Evolutionary conservation across 148 eudicot genomes (phyloP).

Genomic region (Vaccinium myrtillus): DNA sequence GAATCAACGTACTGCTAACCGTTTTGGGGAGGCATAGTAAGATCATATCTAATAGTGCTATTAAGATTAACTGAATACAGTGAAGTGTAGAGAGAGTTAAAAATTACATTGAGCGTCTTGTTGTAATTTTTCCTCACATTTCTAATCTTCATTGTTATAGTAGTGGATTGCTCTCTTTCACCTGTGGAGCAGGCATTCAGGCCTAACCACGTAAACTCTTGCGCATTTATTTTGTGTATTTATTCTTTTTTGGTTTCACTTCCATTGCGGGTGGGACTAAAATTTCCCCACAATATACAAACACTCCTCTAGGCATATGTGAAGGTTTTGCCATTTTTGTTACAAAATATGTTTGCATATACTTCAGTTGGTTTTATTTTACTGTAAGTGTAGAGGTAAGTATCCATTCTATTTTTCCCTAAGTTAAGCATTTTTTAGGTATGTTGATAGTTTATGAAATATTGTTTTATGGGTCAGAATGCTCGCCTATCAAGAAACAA

Average conservation of each 20-base stretch:
- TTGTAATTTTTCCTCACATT: too few relatives aligned
- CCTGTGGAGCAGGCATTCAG: too few relatives aligned
- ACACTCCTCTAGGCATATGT: neutral
- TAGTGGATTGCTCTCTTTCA: too few relatives aligned
- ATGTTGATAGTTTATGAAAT: neutral
- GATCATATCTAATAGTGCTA: neutral
- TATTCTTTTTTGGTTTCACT: too few relatives aligned
- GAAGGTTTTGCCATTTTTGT: neutral
- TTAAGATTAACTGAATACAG: neutral
- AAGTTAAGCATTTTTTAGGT: neutral
- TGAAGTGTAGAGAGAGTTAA: too few relatives aligned
- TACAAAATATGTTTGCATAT: neutral
- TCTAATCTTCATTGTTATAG: too few relatives aligned
- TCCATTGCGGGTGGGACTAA: too few relatives aligned
- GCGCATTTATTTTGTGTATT: too few relatives aligned
- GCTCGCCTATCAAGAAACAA: too few relatives aligned
- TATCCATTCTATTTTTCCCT: neutral
- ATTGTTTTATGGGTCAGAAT: too few relatives aligned
- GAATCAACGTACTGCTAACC: neutral
- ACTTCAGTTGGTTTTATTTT: neutral
- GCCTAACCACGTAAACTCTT: too few relatives aligned
- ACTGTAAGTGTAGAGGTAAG: neutral
- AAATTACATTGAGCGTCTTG: too few relatives aligned
- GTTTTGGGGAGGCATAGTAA: neutral
- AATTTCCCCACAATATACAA: neutral